Evolutionary conservation across 164 flowering plant genomes (phyloP).

Genomic region (Paratinospora sagittata): DNA sequence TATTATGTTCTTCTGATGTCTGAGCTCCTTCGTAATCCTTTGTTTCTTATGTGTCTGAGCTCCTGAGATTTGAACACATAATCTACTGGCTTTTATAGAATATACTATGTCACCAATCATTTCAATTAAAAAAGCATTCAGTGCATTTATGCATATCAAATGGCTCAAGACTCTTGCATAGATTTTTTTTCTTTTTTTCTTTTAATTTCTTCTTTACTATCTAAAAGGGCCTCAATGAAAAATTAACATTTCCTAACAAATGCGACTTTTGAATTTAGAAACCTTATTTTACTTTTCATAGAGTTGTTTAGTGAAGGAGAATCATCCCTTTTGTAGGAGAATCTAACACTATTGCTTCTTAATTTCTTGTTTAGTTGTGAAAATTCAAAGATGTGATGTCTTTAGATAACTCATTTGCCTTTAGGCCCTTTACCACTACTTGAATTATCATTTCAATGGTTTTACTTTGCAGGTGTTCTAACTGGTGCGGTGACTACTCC

Average conservation of each 20-base stretch:
- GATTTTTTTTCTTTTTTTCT: too few species aligned
- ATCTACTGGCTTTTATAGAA: too few species aligned
- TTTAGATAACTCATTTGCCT: not conserved
- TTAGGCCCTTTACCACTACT: not conserved
- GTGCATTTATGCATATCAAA: too few species aligned
- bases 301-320: not conserved
- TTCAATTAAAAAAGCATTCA: too few species aligned
- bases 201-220: too few species aligned
- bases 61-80: too few species aligned
- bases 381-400: not conserved
- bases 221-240: too few species aligned
- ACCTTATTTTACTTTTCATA: too few species aligned
- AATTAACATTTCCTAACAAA: too few species aligned
- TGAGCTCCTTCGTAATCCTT: not conserved
- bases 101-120: too few species aligned
- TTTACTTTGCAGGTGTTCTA: conserved; percentile 53
- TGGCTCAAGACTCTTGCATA: too few species aligned
- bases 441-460: not conserved
- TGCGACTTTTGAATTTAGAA: too few species aligned
- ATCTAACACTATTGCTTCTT: not conserved
- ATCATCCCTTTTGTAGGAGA: not conserved
- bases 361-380: not conserved
- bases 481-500: conserved; percentile 97
- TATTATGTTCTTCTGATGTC: conserved; percentile 2
- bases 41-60: not conserved